phyloP scores from a whole-genome alignment of 2,329 filamentous ascomycete genomes.

The Calonectria montana region DNA sequence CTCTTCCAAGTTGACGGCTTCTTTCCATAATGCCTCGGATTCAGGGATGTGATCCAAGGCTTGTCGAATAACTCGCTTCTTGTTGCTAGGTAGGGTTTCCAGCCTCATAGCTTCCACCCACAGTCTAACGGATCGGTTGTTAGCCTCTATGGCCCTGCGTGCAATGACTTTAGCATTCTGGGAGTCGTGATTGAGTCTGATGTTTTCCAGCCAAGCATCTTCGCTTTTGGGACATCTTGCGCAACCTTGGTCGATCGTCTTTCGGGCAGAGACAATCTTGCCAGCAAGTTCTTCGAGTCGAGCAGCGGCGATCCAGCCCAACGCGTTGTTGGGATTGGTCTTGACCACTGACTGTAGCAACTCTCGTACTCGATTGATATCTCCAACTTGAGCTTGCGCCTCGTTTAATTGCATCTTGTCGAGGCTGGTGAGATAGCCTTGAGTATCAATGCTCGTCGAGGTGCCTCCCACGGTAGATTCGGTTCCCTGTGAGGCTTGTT shows the following conservation, averaged over 20 bases:
- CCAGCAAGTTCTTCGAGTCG: slow-evolving; percentile 93
- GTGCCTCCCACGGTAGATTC: slow-evolving; percentile 78
- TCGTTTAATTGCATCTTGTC: slow-evolving; percentile 84
- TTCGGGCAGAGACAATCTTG: slow-evolving; percentile 89
- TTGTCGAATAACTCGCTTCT: slow-evolving; percentile 92
- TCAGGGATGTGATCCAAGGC: slow-evolving; percentile 93
- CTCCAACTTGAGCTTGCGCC: slow-evolving; percentile 86
- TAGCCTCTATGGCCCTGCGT: slow-evolving; percentile 91
- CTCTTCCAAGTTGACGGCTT: slow-evolving; percentile 94
- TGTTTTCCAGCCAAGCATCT: slow-evolving; percentile 96
- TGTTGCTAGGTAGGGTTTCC: slow-evolving; percentile 83
- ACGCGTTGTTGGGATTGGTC: slow-evolving; percentile 93
- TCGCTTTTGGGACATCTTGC: slow-evolving; percentile 93
- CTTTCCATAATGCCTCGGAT: slow-evolving; percentile 98
- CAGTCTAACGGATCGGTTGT: slow-evolving; percentile 85
- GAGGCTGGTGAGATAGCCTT: slow-evolving; percentile 94
- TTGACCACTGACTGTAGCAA: slow-evolving; percentile 97
- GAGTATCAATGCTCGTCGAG: slow-evolving; percentile 91
- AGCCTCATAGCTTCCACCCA: slow-evolving; percentile 98
- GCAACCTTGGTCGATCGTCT: slow-evolving; percentile 88
- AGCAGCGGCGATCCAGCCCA: slow-evolving; percentile 95
- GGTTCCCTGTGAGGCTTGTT: slow-evolving; percentile 82
- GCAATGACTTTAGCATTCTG: slow-evolving; percentile 97
- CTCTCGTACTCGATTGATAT: slow-evolving; percentile 92
- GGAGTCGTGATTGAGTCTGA: slow-evolving; percentile 84